Evolutionary conservation across 345 rosid genomes (phyloP).

Genomic region (Murraya paniculata): DNA sequence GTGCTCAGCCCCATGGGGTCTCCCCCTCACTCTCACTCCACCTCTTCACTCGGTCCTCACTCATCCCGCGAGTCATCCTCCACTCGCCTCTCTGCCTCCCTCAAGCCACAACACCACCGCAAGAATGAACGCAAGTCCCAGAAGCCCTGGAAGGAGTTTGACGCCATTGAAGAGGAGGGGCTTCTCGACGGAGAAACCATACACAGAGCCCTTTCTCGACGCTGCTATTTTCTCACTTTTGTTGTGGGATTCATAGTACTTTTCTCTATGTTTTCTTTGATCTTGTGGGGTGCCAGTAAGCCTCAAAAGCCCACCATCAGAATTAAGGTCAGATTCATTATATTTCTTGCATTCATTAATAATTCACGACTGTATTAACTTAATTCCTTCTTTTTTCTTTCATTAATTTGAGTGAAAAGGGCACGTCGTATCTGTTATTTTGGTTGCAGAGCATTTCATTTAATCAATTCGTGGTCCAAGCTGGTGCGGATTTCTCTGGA

Average conservation of each 20-base stretch:
- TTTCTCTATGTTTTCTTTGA: conserved; percentile 53
- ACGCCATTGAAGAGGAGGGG: conserved; percentile 72
- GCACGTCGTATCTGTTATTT: background rate
- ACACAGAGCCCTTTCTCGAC: conserved; percentile 31
- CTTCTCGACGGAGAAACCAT: conserved; percentile 38
- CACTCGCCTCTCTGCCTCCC: conserved; percentile 56
- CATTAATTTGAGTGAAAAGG: background rate
- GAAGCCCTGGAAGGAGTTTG: conserved; percentile 51
- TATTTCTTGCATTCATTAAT: background rate
- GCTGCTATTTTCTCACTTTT: conserved; percentile 53
- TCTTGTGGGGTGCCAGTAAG: conserved; percentile 69
- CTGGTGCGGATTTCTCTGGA: conserved; percentile 62
- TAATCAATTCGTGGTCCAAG: conserved; percentile 56
- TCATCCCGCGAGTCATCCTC: conserved; percentile 66
- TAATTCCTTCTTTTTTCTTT: background rate
- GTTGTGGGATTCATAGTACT: conserved; percentile 48
- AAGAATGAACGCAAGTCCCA: conserved; percentile 17
- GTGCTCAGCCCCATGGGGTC: conserved; percentile 63
- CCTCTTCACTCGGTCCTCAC: conserved; percentile 70
- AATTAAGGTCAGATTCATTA: conserved; percentile 45
- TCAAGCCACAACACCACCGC: conserved; percentile 33
- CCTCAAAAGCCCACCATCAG: conserved; percentile 58
- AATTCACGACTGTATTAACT: too few species aligned
- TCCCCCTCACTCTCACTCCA: conserved; percentile 70
- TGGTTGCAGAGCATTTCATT: conserved; percentile 49